Evolutionary conservation across 73 alveolate species (phyloP).

Genomic region (Tetrahymena thermophila): DNA sequence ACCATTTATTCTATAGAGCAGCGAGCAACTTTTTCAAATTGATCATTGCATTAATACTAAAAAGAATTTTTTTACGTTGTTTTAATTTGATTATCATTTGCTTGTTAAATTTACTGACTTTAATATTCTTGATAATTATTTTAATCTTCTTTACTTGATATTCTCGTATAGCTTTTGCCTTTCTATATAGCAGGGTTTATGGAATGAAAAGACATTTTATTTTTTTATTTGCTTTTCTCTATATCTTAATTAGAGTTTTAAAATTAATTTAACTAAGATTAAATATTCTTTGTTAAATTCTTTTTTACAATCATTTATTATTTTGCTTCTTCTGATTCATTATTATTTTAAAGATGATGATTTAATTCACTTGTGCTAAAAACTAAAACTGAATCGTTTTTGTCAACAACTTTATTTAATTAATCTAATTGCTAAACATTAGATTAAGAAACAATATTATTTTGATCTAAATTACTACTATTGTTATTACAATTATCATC

Average conservation of each 20-base stretch:
- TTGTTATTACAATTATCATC: not conserved
- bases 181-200: too few relatives aligned
- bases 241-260: not conserved
- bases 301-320: too few relatives aligned
- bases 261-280: too few relatives aligned
- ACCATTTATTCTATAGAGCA: not conserved
- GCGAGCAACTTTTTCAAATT: not conserved
- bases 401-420: not conserved
- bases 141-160: not conserved
- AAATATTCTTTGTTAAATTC: too few relatives aligned
- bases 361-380: not conserved
- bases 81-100: not conserved
- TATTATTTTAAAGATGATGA: too few relatives aligned
- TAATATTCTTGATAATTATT: not conserved
- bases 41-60: not conserved
- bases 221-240: not conserved
- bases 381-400: not conserved
- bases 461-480: too few relatives aligned
- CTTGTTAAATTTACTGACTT: not conserved
- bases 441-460: not conserved
- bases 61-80: not conserved
- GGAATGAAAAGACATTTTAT: not conserved
- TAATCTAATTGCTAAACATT: not conserved
- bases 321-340: not conserved
- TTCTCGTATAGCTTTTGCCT: not conserved